Base-by-base conservation (phyloP, 495 filamentous ascomycete species). In the Parachaetomium inaequale region DNA sequence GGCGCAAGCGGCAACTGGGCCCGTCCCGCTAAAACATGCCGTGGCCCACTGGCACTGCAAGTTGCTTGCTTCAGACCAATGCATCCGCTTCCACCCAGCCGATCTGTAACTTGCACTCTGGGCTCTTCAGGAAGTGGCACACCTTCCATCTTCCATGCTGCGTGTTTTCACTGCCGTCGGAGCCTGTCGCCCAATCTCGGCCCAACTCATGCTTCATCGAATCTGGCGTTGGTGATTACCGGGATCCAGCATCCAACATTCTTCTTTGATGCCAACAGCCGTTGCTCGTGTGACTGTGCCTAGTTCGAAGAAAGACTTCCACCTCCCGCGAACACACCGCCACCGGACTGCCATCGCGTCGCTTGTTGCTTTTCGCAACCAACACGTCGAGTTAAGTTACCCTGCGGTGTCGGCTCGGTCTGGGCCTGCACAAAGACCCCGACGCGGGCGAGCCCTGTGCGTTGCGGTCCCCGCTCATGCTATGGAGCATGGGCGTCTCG, bases 401-500 rank as follows among this genome's bases (percentile, higher is more conserved):
- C n/a, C n/a, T n/a, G n/a, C n/a, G n/a, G n/a, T n/a, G n/a, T n/a
- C n/a, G n/a, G n/a, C n/a, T n/a, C n/a, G 38, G 32, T 34, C 32
- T 40, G 11, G 38, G 12, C 38, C 7, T 3, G 12, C 38, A 17
- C 38, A 40, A 17, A 40, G 7, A 10, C 12, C 38, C 38, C 38
- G 38, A 40, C 7, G 3, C 38, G 38, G 38, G 5, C 15, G 38
- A 29, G 25, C 38, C 15, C 23, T 31, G 38, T 31, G 17, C 43
- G 21, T n/a, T n/a, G n/a, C n/a, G n/a, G n/a, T n/a, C n/a, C n/a
- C n/a, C n/a, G n/a, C n/a, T n/a, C n/a, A n/a, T n/a, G n/a, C n/a
- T n/a, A n/a, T n/a, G n/a, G n/a, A n/a, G n/a, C n/a, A 58, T 53
- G 58, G 36, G 11, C 51, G 21, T 12, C 53, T 53, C 31, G 52